These are phyloP conservation scores for Phytophthora rubi DNA, from an alignment of 352 stramenopile genomes.

Conservation along the genomic window DNA sequence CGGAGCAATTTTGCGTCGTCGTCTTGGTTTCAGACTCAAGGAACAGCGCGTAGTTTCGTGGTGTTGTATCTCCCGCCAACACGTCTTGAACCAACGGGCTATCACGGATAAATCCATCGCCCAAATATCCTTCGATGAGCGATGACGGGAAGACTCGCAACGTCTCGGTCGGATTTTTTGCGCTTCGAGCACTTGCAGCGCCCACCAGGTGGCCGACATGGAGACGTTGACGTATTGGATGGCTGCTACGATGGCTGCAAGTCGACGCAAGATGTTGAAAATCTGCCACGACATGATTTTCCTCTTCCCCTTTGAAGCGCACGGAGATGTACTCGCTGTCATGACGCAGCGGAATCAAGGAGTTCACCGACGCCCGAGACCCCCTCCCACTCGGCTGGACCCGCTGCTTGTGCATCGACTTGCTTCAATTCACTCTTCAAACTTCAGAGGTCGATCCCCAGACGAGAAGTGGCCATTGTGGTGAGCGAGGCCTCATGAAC, in stretches of 20 bases:
- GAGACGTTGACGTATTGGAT: slow-evolving; percentile 43
- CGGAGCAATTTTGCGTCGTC: slow-evolving; percentile 31
- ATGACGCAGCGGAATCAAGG: slow-evolving; percentile 1
- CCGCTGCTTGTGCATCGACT: slow-evolving; percentile 1
- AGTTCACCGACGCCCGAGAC: slow-evolving; percentile 4
- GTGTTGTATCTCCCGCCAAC: slow-evolving; percentile 36
- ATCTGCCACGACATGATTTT: slow-evolving; percentile 5
- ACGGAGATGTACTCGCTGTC: slow-evolving; percentile 24
- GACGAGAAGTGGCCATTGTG: not conserved
- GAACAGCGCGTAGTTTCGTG: slow-evolving; percentile 40
- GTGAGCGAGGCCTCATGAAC: not conserved
- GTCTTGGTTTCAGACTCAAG: slow-evolving; percentile 36
- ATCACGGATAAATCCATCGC: slow-evolving; percentile 29
- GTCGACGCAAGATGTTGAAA: slow-evolving; percentile 32
- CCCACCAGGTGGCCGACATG: slow-evolving; percentile 32
- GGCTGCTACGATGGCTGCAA: slow-evolving; percentile 37
- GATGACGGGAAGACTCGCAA: slow-evolving; percentile 20
- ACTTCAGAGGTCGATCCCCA: not conserved
- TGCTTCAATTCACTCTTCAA: not conserved
- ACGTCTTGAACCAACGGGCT: slow-evolving; percentile 38
- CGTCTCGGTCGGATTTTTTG: slow-evolving; percentile 20
- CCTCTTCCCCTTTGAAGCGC: slow-evolving; percentile 4
- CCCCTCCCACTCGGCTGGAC: slow-evolving; percentile 1
- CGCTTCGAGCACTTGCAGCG: slow-evolving; percentile 28
- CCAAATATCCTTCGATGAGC: slow-evolving; percentile 42